phyloP scores from a whole-genome alignment of 768 basidiomycete genomes.

The Calocera cornea region DNA sequence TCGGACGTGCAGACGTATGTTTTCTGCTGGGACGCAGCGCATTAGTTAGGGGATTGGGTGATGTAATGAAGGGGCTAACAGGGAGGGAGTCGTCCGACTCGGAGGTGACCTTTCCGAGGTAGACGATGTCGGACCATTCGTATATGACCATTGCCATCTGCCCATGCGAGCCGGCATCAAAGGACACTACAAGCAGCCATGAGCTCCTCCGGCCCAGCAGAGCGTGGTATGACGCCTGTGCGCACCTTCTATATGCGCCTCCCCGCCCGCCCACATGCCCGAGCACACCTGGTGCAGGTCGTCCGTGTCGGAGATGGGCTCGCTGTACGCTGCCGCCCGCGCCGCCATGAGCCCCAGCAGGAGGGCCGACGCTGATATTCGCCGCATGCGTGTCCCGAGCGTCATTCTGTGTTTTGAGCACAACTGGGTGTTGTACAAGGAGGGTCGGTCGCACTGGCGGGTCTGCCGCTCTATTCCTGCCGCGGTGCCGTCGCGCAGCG shows the following conservation, averaged over 20 bases:
- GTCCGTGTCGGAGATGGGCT: conserved; percentile 59
- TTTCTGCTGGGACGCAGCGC: conserved; percentile 44
- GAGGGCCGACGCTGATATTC: neutral
- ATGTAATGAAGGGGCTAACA: conserved; percentile 30
- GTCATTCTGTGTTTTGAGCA: no score
- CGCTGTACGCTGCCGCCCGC: conserved; percentile 38
- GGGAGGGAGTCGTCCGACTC: conserved; percentile 41
- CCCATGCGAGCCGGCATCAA: conserved; percentile 62
- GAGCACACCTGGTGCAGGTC: conserved; percentile 83
- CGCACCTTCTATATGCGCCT: conserved; percentile 73
- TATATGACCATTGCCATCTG: conserved; percentile 91
- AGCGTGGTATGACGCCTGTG: no score
- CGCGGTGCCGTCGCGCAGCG: neutral
- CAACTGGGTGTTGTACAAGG: no score
- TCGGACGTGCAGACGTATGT: conserved; percentile 86
- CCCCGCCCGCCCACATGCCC: conserved; percentile 77
- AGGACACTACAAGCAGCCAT: conserved; percentile 40
- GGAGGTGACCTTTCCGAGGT: conserved; percentile 61
- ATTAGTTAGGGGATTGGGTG: conserved; percentile 14
- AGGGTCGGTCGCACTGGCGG: neutral
- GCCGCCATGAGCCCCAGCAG: conserved; percentile 3
- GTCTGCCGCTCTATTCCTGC: neutral
- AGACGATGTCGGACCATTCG: conserved; percentile 81
- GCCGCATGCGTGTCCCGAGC: neutral
- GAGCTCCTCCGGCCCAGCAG: no score